phyloP scores from a whole-genome alignment of 2,329 filamentous ascomycete genomes.

The Mycosphaerella sp. region DNA sequence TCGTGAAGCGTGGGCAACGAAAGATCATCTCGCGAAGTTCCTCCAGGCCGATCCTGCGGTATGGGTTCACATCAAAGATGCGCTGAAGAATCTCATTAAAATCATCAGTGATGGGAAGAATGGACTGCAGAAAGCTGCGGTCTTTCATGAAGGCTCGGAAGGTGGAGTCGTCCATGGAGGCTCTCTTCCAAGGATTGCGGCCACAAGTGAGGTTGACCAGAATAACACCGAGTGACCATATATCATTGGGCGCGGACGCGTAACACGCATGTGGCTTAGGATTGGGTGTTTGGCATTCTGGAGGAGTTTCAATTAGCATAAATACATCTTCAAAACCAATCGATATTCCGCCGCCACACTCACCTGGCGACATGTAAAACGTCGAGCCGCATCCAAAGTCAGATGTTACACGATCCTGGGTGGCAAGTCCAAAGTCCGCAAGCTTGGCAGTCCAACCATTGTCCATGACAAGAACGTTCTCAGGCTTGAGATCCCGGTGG shows the following conservation, averaged over 20 bases:
- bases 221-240: slow-evolving; percentile 98
- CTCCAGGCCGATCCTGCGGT: slow-evolving; percentile 71
- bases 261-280: slow-evolving; percentile 70
- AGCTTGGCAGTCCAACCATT: slow-evolving; percentile 86
- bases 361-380: slow-evolving; percentile 99
- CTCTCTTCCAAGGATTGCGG: slow-evolving; percentile 98
- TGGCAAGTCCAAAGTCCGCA: slow-evolving; percentile 95
- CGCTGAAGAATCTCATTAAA: slow-evolving; percentile 79
- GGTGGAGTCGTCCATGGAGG: slow-evolving; percentile 85
- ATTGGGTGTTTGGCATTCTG: slow-evolving; percentile 83
- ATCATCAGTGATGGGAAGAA: slow-evolving; percentile 83
- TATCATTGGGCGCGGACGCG: slow-evolving; percentile 87
- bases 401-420: slow-evolving; percentile 71
- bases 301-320: too few species aligned
- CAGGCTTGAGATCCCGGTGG: slow-evolving; percentile 94
- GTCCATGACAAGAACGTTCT: slow-evolving; percentile 93
- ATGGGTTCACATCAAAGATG: slow-evolving; percentile 82
- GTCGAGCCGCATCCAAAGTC: slow-evolving; percentile 98
- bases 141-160: slow-evolving; percentile 87
- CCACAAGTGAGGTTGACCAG: slow-evolving; percentile 96
- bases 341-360: too few species aligned
- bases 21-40: slow-evolving; percentile 74
- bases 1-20: slow-evolving; percentile 73
- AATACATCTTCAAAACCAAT: too few species aligned
- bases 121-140: slow-evolving; percentile 81